phyloP scores from a whole-genome alignment of 176 grass and related monocot species.

The Ensete ventricosum region DNA sequence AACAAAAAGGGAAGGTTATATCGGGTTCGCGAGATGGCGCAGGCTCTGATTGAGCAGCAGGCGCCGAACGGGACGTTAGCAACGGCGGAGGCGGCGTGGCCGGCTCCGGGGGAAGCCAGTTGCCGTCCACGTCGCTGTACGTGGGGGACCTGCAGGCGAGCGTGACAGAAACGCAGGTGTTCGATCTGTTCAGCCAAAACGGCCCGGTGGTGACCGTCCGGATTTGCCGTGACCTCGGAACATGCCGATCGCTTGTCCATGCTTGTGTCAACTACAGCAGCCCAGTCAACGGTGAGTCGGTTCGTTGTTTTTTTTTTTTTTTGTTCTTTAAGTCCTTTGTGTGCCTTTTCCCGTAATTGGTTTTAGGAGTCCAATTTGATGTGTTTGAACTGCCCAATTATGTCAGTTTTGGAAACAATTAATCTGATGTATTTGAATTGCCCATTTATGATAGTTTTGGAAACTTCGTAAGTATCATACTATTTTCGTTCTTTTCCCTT shows the following conservation, averaged over 20 bases:
- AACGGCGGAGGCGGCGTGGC: slow-evolving; percentile 6
- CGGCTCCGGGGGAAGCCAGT: slow-evolving; percentile 26
- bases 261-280: slow-evolving; percentile 89
- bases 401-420: too few species aligned
- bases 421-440: too few species aligned
- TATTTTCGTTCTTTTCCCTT: too few species aligned
- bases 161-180: slow-evolving; percentile 66
- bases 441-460: too few species aligned
- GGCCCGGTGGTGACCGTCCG: slow-evolving; percentile 67
- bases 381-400: not conserved
- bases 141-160: slow-evolving; percentile 68
- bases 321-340: not conserved
- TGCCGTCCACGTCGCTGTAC: slow-evolving; percentile 57
- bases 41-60: slow-evolving; percentile 21
- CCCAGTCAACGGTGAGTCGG: slow-evolving; percentile 46
- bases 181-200: slow-evolving; percentile 68
- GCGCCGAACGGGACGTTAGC: slow-evolving; percentile 1
- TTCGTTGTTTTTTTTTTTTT: slow-evolving; percentile 1
- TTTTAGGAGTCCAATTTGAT: not conserved
- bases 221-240: slow-evolving; percentile 62
- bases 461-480: too few species aligned
- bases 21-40: slow-evolving; percentile 10
- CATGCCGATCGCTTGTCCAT: slow-evolving; percentile 68
- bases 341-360: not conserved
- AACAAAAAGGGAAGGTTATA: too few species aligned